Percentiles rank a stretch among this genome's conserved stretches.
These are phyloP conservation scores for Neoscytalidium dimidiatum DNA, from an alignment of 2,329 filamentous ascomycete genomes.

Conservation along the genomic window DNA sequence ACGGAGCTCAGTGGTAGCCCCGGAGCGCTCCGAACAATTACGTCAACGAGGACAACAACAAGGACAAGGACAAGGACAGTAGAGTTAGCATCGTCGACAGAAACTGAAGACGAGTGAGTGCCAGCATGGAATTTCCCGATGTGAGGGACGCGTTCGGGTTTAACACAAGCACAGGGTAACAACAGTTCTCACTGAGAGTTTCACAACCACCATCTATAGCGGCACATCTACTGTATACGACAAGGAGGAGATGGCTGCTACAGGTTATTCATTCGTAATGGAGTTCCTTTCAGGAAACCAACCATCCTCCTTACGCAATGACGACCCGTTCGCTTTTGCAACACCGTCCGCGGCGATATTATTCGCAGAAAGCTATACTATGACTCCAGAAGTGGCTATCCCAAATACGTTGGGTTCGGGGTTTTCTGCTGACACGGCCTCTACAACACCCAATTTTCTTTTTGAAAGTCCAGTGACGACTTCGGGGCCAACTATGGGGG, in stretches of 20 bases:
- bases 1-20: neutral
- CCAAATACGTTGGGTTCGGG: neutral
- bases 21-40: neutral
- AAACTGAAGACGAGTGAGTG: neutral
- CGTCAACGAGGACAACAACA: conserved; percentile 4
- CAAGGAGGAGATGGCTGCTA: neutral
- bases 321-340: neutral
- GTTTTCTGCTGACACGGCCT: too few species aligned
- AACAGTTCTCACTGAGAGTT: neutral
- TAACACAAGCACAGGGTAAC: neutral
- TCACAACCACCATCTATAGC: neutral
- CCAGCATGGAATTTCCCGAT: neutral
- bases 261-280: neutral
- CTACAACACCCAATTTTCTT: neutral
- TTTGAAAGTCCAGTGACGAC: neutral
- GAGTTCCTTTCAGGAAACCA: neutral
- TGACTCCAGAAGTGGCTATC: neutral
- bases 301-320: neutral
- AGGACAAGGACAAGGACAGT: conserved; percentile 15
- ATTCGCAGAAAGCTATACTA: neutral
- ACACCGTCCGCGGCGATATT: neutral
- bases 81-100: neutral
- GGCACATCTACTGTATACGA: conserved; percentile 8
- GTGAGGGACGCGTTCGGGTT: neutral
- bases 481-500: neutral